Base-by-base conservation (phyloP, 768 basidiomycete genomes). In the Boletus barrowsii region DNA sequence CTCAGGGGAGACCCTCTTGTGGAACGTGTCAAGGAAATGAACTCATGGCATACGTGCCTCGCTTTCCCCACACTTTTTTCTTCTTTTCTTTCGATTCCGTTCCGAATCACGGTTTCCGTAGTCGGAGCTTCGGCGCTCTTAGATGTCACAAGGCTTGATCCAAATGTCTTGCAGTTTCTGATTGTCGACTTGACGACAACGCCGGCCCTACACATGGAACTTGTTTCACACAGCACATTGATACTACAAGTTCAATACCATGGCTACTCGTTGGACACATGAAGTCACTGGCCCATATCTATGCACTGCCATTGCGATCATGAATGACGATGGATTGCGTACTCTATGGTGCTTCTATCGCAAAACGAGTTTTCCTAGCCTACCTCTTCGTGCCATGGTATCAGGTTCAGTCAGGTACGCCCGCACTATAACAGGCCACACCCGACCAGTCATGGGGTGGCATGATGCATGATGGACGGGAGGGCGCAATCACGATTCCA, bases 401-500 rank as follows among this genome's bases (percentile, higher is more conserved):
- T 29, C 29, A 14, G 40, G 46, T 32, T 41, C 22, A 11, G 45
- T 40, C 41, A 62, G 58, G 58, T 49, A 62, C 57, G 35, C 43
- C 36, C 42, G 33, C 37, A 37, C 17, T 20, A 45, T 22, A 30
- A 18, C 20, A 32, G 36, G 30, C 18, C 15, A 44, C 54, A 30
- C 48, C 22, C 8, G 49, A 49, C 42, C 26, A 24, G 49, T 48
- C 65, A 65, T 42, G 45, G 37, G 56, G 58, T 33, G 29, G 4
- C 22, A 7, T 44, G 18, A 6, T 37, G 32, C 14, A 42, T 17
- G 18, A 11, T 33, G 33, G 26, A 29, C 26, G 26, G 35, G 35
- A 24, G n/a, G 59, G 57, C 57, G 63, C 49, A 64, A 62, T 55
- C 53, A 39, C 1, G 39, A 24, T 55, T 42, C 63, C 54, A 30